A percentile compares a stretch with the other conserved stretches of the same genome.
Evolutionary conservation across 1,284 basidiomycete genomes (phyloP).

Genomic region (Schizophyllum commune): DNA sequence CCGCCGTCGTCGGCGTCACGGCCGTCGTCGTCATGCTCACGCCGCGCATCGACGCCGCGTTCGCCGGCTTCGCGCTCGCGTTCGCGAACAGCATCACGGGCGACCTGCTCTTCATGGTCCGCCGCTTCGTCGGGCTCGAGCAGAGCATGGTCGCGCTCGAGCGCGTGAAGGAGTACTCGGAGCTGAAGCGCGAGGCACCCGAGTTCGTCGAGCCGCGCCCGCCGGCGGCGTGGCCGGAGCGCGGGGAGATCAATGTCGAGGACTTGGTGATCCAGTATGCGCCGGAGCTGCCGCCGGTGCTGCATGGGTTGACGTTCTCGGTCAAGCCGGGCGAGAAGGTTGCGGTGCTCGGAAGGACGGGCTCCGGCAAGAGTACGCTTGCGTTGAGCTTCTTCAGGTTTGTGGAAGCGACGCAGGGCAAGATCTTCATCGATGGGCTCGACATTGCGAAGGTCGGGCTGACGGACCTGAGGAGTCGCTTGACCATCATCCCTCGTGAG

Average conservation of each 20-base stretch:
- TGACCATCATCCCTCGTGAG: slow-evolving; percentile 91
- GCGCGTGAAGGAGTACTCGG: slow-evolving; percentile 86
- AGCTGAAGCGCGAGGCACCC: slow-evolving; percentile 67
- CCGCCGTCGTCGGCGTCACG: slow-evolving; percentile 64
- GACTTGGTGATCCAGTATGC: slow-evolving; percentile 84
- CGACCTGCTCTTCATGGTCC: slow-evolving; percentile 56
- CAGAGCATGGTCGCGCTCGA: slow-evolving; percentile 90
- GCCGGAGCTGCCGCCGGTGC: slow-evolving; percentile 80
- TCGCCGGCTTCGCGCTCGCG: slow-evolving; percentile 79
- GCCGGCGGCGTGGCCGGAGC: slow-evolving; percentile 71
- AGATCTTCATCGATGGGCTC: slow-evolving; percentile 81
- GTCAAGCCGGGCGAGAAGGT: slow-evolving; percentile 76
- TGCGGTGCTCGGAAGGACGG: slow-evolving; percentile 83
- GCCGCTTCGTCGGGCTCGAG: slow-evolving; percentile 67
- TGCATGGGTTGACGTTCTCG: slow-evolving; percentile 77
- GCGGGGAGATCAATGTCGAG: slow-evolving; percentile 72
- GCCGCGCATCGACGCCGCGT: slow-evolving; percentile 65
- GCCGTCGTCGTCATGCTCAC: slow-evolving; percentile 63
- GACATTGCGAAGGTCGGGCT: slow-evolving; percentile 85
- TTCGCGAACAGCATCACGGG: slow-evolving; percentile 72
- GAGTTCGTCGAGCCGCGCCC: slow-evolving; percentile 87
- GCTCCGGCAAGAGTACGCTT: slow-evolving; percentile 85
- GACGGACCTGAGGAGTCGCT: slow-evolving; percentile 73
- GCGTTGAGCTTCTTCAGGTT: slow-evolving; percentile 95
- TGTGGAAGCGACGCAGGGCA: slow-evolving; percentile 80